Conservation (phyloP, 305 asterid genomes). For the Ilex paraguariensis region DNA sequence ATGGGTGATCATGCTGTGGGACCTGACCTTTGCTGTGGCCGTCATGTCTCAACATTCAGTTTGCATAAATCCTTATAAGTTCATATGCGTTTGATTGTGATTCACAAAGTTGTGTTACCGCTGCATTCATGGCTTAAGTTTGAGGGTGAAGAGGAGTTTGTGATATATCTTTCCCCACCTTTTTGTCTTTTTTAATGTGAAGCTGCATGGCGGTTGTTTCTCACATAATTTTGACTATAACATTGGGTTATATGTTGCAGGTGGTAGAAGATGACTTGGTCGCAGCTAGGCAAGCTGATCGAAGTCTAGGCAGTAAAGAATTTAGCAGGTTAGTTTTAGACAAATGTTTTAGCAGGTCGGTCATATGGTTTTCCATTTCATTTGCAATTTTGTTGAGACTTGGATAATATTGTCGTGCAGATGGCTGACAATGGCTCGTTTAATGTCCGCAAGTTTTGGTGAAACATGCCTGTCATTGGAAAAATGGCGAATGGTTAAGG, state of each 20-base stretch:
- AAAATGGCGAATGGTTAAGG: constrained; percentile 91
- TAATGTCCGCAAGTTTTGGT: constrained; percentile 70
- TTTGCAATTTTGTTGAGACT: constrained; percentile 6
- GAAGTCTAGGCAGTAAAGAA: constrained; percentile 75
- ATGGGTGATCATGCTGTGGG: not conserved
- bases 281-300: constrained; percentile 79
- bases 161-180: no score
- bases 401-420: constrained; percentile 30
- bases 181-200: no score
- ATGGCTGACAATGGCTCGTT: constrained; percentile 83
- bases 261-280: constrained; percentile 81
- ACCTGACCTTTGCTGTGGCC: no score
- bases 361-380: not conserved
- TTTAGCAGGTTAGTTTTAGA: constrained; percentile 58
- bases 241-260: constrained; percentile 20
- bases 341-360: not conserved
- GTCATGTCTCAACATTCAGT: no score
- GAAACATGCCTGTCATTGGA: constrained; percentile 60
- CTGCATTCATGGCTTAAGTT: not conserved
- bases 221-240: no score
- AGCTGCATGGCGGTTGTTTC: not conserved
- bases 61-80: no score
- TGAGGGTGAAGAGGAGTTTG: no score
- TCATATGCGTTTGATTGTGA: not conserved
- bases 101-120: not conserved